Evolutionary conservation across 1,284 basidiomycete genomes (phyloP), one percentile per base, ranked within the genome.

Genomic region (Fomitopsis betulina): DNA sequence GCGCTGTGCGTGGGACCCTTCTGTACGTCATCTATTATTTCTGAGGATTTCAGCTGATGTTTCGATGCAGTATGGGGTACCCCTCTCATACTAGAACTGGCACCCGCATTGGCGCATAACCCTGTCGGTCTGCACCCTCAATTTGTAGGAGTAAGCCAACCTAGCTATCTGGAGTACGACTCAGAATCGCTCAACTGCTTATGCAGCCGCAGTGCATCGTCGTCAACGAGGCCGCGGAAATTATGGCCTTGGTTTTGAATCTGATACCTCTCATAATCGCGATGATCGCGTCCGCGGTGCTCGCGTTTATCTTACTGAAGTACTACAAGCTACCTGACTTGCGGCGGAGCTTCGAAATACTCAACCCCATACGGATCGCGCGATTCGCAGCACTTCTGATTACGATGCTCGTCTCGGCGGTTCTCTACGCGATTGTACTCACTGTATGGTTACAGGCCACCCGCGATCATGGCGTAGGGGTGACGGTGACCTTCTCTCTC

Each of bases 371-470:
- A 7, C 67, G 65, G 2, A 60, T 68, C 17, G 35, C 58, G 23
- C 65, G 68, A 3, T 68, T 70, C 53, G 63, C 54, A 2, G 61
- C 63, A 1, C 58, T 70, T 3, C 58, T 68, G n/a, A 15, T 61
- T 9, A 67, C 67, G 25, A 65, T 65, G 19, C 56, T 67, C 33
- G 47, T 66, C 1, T 70, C 68, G 3, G 63, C 66, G 2, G 39
- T 61, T 5, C 43, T 70, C 15, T 68, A 68, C 43, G 54, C 64
- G 5, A 60, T 60, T 3, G 60, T 68, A 10, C 60, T 68, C 3
- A 56, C 61, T 12, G 57, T 40, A 17, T 70, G 68, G 68, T 57
- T 62, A 58, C 57, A 25, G 23, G 21, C 9, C 17, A 27, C 3
- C 58, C 59, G 59, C 10, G 19, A 15, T 32, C 12, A 21, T 2